Base-by-base conservation (phyloP, 1,284 basidiomycete species). In the Irpex sp. region DNA sequence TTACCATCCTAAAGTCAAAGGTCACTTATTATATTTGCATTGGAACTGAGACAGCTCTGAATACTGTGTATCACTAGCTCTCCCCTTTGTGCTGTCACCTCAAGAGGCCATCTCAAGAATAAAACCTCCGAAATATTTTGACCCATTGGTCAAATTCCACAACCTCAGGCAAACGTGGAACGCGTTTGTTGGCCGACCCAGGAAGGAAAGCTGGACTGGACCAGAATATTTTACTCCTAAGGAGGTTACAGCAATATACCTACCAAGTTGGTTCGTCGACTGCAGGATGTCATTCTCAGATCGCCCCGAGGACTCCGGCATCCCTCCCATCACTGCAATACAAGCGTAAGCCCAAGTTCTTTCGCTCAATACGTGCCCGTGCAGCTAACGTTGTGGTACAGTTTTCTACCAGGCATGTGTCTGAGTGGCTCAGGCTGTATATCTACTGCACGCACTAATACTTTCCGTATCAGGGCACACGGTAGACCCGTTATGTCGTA, bases 181-280 rank as follows among this genome's bases (percentile, higher is more conserved):
- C 3, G 26, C 26, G 26, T 4, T 26, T 26, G 26, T 26, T 26
- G 26, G 26, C 26, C 26, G 26, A 26, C 40, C 40, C 15, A 44
- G 40, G 26, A 26, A 26, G 15, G 15, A 11, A 44, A 15, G 5
- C 9, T 64, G 47, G 38, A 8, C 15, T 2, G 4, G 2, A 13
- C 38, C 48, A 13, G n/a, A 7, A 31, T 31, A 13, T 7, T 34
- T 17, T 60, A 54, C 31, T 6, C 40, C 26, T 31, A 51, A 48
- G 19, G 38, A 26, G 8, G 19, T 59, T 9, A 19, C 26, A 60
- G 79, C 86, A 6, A 72, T 86, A 3, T 89, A 88, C 69, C 81
- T 85, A 59, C 87, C 87, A 1, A 79, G 78, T 5, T 89, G 87
- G 87, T 73, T 85, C 37, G 73, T 87, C 40, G 84, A 86, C 67